A percentile compares a stretch with the other conserved stretches of the same genome.
phyloP scores from a whole-genome alignment of 164 flowering plant species.

The Taxillus chinensis region DNA sequence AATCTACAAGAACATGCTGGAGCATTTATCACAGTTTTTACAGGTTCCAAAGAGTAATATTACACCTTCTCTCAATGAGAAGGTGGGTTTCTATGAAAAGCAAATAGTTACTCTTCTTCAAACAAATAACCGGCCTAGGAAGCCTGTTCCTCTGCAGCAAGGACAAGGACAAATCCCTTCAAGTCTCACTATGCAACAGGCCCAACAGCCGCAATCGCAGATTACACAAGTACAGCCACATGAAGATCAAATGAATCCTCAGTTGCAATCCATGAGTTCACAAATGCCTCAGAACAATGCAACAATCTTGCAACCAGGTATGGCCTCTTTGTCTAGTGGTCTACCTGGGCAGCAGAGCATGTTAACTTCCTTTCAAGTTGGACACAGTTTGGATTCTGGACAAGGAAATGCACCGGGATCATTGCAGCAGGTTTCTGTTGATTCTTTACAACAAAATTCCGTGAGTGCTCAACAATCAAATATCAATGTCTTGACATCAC shows the following conservation, averaged over 20 bases:
- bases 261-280: constrained; percentile 45
- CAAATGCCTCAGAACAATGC: constrained; percentile 42
- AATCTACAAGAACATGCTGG: constrained; percentile 41
- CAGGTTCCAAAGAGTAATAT: constrained; percentile 40
- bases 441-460: constrained; percentile 52
- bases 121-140: constrained; percentile 37
- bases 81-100: constrained; percentile 52
- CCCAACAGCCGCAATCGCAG: constrained; percentile 44
- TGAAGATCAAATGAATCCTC: constrained; percentile 64
- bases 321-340: constrained; percentile 36
- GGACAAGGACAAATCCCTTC: constrained; percentile 45
- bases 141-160: constrained; percentile 39
- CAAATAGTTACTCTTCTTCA: constrained; percentile 43
- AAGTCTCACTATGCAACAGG: constrained; percentile 40
- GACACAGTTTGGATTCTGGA: constrained; percentile 56
- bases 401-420: constrained; percentile 47
- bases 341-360: constrained; percentile 42
- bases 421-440: constrained; percentile 41
- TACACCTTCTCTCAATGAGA: constrained; percentile 38
- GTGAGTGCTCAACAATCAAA: constrained; percentile 46
- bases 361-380: constrained; percentile 42
- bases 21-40: constrained; percentile 41
- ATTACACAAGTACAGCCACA: constrained; percentile 45
- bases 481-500: constrained; percentile 36
- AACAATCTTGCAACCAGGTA: constrained; percentile 36